Evolutionary conservation across 176 grass and related monocot genomes (phyloP).

Genomic region (Phyllostachys edulis): DNA sequence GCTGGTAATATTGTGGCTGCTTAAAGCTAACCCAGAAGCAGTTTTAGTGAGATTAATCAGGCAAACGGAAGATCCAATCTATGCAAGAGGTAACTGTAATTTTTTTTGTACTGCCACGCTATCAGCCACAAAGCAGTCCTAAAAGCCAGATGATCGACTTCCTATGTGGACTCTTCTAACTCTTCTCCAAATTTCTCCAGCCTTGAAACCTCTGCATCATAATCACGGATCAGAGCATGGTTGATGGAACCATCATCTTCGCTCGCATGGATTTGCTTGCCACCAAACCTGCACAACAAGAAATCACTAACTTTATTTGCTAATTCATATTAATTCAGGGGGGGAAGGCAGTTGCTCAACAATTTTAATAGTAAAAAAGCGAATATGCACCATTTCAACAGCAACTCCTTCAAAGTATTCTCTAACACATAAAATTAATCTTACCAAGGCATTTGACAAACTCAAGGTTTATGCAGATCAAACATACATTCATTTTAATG

Average conservation of each 20-base stretch:
- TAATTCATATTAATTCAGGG: not conserved
- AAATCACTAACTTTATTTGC: not conserved
- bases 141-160: not conserved
- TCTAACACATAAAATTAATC: not conserved
- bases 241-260: constrained; percentile 85
- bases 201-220: constrained; percentile 76
- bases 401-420: not conserved
- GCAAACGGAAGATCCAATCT: not conserved
- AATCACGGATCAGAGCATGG: constrained; percentile 78
- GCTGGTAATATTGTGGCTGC: not conserved
- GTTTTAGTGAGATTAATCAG: not conserved
- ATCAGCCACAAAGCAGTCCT: not conserved
- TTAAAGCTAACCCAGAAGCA: constrained; percentile 21
- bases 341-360: not conserved
- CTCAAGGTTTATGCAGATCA: not conserved
- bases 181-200: constrained; percentile 84
- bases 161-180: constrained; percentile 54
- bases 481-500: not conserved
- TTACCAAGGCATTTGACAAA: not conserved
- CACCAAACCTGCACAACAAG: constrained; percentile 69
- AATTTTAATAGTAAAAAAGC: not conserved
- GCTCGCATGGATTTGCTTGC: constrained; percentile 65
- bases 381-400: not conserved
- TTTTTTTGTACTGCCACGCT: not conserved
- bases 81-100: not conserved